Conservation (phyloP, 768 basidiomycete species). For the Russula earlei region DNA sequence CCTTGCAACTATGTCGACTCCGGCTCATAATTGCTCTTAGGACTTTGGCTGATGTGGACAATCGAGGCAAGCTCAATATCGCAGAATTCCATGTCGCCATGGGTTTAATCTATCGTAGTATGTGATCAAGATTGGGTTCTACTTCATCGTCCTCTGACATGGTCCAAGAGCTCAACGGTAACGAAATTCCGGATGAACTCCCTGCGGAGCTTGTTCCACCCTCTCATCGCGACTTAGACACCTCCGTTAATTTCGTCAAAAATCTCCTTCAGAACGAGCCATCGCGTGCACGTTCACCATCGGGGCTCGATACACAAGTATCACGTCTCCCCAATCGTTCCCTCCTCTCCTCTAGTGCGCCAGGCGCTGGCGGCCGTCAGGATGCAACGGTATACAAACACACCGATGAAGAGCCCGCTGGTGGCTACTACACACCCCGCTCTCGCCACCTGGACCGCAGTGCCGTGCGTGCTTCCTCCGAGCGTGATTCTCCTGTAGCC, state of each 20-base stretch:
- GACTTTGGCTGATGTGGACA: constrained; percentile 86
- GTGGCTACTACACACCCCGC: constrained; percentile 68
- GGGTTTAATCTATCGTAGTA: constrained; percentile 94
- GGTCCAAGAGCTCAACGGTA: constrained; percentile 75
- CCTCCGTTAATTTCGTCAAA: constrained; percentile 82
- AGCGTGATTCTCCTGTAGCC: constrained; percentile 47
- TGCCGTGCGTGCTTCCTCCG: constrained; percentile 63
- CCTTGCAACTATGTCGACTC: neutral
- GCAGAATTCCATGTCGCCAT: constrained; percentile 98
- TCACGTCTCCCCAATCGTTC: constrained; percentile 65
- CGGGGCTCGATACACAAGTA: constrained; percentile 40
- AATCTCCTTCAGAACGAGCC: constrained; percentile 82
- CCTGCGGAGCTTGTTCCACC: constrained; percentile 88
- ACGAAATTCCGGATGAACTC: constrained; percentile 76
- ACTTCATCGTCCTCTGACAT: neutral
- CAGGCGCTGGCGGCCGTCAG: constrained; percentile 50
- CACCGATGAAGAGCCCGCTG: constrained; percentile 44
- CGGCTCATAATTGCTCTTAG: constrained; percentile 31
- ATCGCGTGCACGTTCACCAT: constrained; percentile 54
- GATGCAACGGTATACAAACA: constrained; percentile 95
- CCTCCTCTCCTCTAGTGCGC: constrained; percentile 46
- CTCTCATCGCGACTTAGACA: constrained; percentile 80
- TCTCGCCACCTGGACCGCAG: constrained; percentile 81
- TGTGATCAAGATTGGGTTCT: constrained; percentile 26
- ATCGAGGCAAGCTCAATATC: constrained; percentile 90